Conservation (phyloP, 345 rosid species). For the Nasturtium officinale region DNA sequence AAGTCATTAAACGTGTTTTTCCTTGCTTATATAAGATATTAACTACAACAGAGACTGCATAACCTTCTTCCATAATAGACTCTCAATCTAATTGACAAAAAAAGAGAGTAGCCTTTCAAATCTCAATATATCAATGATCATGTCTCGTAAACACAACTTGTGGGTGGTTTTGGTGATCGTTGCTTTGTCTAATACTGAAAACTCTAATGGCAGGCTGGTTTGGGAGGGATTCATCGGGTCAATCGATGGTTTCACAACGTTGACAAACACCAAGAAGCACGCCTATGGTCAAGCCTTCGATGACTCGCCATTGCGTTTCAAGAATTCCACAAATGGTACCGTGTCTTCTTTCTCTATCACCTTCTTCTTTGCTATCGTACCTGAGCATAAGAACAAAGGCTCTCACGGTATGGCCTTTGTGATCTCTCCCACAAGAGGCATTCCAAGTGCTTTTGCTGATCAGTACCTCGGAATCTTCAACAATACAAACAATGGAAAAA, state of each 20-base stretch:
- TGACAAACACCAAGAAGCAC: constrained; percentile 56
- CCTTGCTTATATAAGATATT: too few species aligned
- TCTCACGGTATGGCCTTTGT: constrained; percentile 83
- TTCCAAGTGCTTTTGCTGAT: constrained; percentile 52
- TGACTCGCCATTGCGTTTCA: constrained; percentile 50
- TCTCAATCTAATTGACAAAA: too few species aligned
- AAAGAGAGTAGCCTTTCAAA: too few species aligned
- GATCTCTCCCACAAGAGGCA: constrained; percentile 55
- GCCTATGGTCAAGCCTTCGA: constrained; percentile 72
- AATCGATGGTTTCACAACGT: constrained; percentile 46
- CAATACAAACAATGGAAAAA: constrained; percentile 49
- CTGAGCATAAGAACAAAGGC: constrained; percentile 57
- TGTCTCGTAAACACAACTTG: too few species aligned
- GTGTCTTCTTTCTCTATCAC: constrained; percentile 66
- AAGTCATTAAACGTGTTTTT: too few species aligned
- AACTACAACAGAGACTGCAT: too few species aligned
- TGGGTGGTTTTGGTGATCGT: too few species aligned
- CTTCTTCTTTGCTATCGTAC: constrained; percentile 67
- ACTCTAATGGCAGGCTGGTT: background rate
- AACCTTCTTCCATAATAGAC: too few species aligned
- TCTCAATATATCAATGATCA: too few species aligned
- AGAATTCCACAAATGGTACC: constrained; percentile 43
- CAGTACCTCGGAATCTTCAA: constrained; percentile 71
- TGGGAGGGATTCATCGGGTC: background rate
- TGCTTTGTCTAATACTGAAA: background rate